Evolutionary conservation across 768 basidiomycete genomes (phyloP).

Genomic region (Phylloporus sp.): DNA sequence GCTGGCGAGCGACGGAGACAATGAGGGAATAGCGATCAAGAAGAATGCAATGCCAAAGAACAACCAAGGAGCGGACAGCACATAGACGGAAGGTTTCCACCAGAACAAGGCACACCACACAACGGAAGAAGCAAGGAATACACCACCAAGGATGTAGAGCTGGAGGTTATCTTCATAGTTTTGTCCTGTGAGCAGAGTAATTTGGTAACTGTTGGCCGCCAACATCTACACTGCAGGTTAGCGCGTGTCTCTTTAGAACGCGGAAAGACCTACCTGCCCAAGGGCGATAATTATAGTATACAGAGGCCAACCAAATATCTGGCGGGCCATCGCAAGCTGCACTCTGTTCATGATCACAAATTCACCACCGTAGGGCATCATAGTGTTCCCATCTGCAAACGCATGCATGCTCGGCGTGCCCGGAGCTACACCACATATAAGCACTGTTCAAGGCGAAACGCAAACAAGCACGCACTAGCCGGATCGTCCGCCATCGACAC

Average conservation of each 20-base stretch:
- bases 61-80: slow-evolving; percentile 83
- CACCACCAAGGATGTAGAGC: slow-evolving; percentile 84
- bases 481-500: slow-evolving; percentile 49
- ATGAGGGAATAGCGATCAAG: slow-evolving; percentile 83
- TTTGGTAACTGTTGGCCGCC: slow-evolving; percentile 91
- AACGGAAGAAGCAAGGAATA: slow-evolving; percentile 81
- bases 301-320: slow-evolving; percentile 83
- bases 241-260: background rate
- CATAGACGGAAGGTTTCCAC: slow-evolving; percentile 82
- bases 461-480: slow-evolving; percentile 53
- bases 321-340: slow-evolving; percentile 79
- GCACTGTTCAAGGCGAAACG: slow-evolving; percentile 1
- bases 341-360: slow-evolving; percentile 75
- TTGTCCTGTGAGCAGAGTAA: slow-evolving; percentile 83
- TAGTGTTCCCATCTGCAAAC: slow-evolving; percentile 42
- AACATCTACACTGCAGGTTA: slow-evolving; percentile 53
- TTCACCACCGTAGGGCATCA: slow-evolving; percentile 53
- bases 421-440: slow-evolving; percentile 26
- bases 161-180: slow-evolving; percentile 79
- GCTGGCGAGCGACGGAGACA: slow-evolving; percentile 52
- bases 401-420: slow-evolving; percentile 49
- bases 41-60: slow-evolving; percentile 92
- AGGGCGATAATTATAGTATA: slow-evolving; percentile 86
- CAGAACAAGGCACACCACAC: slow-evolving; percentile 92
- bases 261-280: slow-evolving; percentile 55